Conservation (phyloP, 441 rosid genomes). For the Adansonia madagascariensis region DNA sequence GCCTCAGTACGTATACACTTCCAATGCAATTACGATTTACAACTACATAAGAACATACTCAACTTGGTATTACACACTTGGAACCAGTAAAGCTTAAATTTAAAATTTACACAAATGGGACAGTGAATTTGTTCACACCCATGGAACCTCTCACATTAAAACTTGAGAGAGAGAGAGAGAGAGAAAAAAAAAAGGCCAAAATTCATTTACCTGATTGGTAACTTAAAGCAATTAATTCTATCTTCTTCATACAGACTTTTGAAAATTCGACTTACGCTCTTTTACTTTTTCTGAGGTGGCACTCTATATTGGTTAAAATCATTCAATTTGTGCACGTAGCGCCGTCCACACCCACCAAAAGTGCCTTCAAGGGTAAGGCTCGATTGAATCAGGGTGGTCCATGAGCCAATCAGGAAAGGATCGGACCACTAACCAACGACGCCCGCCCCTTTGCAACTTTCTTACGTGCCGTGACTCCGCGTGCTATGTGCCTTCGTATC, state of each 20-base stretch:
- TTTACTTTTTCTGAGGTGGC: background rate
- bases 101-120: background rate
- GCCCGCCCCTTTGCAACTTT: background rate
- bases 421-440: conserved; percentile 11
- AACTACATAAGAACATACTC: background rate
- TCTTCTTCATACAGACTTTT: background rate
- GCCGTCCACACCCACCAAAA: conserved; percentile 13
- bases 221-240: background rate
- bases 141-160: background rate
- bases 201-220: background rate
- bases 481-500: background rate
- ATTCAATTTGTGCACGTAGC: background rate
- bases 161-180: background rate
- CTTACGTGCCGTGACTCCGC: background rate
- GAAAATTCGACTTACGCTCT: background rate
- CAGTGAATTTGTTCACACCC: background rate
- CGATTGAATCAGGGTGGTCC: conserved; percentile 18
- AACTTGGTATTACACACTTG: background rate
- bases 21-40: too few species aligned
- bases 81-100: background rate
- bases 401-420: background rate
- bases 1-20: too few species aligned
- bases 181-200: background rate
- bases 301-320: background rate
- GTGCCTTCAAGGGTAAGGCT: conserved; percentile 39